A percentile compares a stretch with the other conserved stretches of the same genome.
Evolutionary conservation across 345 rosid species (phyloP).

Genomic region (Eucalyptus brandiana): DNA sequence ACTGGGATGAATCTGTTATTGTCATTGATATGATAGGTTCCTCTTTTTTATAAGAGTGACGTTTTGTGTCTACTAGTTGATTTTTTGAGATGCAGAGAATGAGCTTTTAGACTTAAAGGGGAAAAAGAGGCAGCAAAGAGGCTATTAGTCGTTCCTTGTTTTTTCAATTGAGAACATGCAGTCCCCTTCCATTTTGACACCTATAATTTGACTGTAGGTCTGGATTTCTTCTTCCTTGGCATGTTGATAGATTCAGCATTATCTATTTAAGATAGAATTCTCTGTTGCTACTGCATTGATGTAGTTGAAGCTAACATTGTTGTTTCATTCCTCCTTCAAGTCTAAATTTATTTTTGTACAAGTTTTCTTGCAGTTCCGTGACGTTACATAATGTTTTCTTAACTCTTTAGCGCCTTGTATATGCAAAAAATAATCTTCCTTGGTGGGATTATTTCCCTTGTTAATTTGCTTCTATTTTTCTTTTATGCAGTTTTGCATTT

Average conservation of each 20-base stretch:
- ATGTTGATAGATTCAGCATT: neutral
- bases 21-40: conserved; percentile 80
- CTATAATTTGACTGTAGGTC: neutral
- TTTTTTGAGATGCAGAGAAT: neutral
- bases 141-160: neutral
- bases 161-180: neutral
- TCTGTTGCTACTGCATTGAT: neutral
- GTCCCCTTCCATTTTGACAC: neutral
- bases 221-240: neutral
- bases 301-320: neutral
- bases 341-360: too few relatives aligned
- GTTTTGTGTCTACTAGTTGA: neutral
- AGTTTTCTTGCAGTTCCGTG: too few relatives aligned
- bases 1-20: conserved; percentile 90
- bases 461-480: too few relatives aligned
- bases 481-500: too few relatives aligned
- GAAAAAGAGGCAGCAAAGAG: neutral
- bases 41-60: neutral
- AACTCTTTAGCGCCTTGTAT: too few relatives aligned
- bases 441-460: too few relatives aligned
- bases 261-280: neutral
- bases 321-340: neutral
- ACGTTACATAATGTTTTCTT: too few relatives aligned
- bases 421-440: too few relatives aligned
- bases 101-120: neutral